Evolutionary conservation across 2,329 filamentous ascomycete genomes (phyloP).

Genomic region (Phyllosticta capitalensis): DNA sequence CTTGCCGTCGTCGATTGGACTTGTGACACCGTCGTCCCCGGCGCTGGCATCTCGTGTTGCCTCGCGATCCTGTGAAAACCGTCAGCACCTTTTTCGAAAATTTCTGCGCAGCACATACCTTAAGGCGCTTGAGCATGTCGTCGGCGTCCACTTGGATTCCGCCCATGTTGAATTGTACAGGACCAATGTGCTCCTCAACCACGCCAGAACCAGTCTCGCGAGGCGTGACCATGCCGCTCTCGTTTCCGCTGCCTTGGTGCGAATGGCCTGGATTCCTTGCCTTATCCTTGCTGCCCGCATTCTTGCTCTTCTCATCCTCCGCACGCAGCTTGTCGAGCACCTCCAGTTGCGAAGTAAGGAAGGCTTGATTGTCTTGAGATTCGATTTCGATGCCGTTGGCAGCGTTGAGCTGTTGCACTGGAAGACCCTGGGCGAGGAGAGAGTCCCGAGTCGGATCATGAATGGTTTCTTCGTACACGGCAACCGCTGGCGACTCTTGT

Average conservation of each 20-base stretch:
- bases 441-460: slow-evolving; percentile 61
- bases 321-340: slow-evolving; percentile 57
- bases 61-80: slow-evolving; percentile 25
- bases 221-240: not conserved
- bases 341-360: slow-evolving; percentile 65
- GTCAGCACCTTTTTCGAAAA: not conserved
- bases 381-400: slow-evolving; percentile 50
- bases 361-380: slow-evolving; percentile 66
- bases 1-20: slow-evolving; percentile 20
- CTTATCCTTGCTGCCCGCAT: slow-evolving; percentile 28
- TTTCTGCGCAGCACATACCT: slow-evolving; percentile 51
- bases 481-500: slow-evolving; percentile 50
- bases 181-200: slow-evolving; percentile 62
- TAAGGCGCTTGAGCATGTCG: slow-evolving; percentile 79
- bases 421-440: slow-evolving; percentile 43
- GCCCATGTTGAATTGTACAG: slow-evolving; percentile 96
- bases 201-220: slow-evolving; percentile 21
- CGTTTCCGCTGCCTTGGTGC: slow-evolving; percentile 5
- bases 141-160: slow-evolving; percentile 94
- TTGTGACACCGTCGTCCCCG: slow-evolving; percentile 19
- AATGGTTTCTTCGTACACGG: slow-evolving; percentile 70
- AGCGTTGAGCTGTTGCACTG: slow-evolving; percentile 29
- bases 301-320: slow-evolving; percentile 50
- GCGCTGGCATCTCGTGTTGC: slow-evolving; percentile 21
- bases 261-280: slow-evolving; percentile 19